phyloP scores from a whole-genome alignment of 2,329 filamentous ascomycete genomes.

The Xylaria sp. region DNA sequence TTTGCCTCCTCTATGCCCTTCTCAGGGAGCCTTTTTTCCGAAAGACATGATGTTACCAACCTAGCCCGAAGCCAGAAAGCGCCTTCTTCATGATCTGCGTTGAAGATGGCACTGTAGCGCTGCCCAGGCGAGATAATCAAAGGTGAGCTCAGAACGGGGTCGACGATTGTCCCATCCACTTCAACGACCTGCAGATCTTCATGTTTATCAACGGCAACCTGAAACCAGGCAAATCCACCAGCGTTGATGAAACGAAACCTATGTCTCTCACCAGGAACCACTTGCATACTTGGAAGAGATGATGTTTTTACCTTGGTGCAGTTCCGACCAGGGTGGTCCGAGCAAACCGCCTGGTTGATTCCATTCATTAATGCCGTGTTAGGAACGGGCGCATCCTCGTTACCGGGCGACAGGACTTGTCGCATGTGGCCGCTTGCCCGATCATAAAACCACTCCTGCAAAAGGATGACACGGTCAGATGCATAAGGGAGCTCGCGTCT shows the following conservation, averaged over 20 bases:
- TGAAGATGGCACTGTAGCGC: conserved; percentile 62
- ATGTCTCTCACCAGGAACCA: conserved; percentile 54
- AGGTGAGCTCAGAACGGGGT: conserved; percentile 52
- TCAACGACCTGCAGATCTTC: conserved; percentile 51
- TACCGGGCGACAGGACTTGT: conserved; percentile 37
- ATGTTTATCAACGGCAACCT: conserved; percentile 66
- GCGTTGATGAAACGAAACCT: conserved; percentile 65
- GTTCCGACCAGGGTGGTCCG: conserved; percentile 33
- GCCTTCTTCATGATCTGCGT: conserved; percentile 50
- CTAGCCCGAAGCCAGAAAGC: conserved; percentile 61
- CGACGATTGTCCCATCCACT: conserved; percentile 63
- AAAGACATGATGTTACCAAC: conserved; percentile 57
- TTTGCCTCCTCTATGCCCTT: conserved; percentile 41
- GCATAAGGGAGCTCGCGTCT: conserved; percentile 46
- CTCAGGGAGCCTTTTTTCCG: conserved; percentile 42
- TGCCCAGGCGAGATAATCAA: conserved; percentile 66
- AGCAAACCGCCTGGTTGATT: conserved; percentile 38
- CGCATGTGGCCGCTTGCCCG: conserved; percentile 36
- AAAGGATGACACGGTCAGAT: conserved; percentile 56
- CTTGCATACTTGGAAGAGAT: conserved; percentile 38
- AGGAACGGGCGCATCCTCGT: conserved; percentile 39
- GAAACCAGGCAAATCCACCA: conserved; percentile 66
- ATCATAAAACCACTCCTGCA: conserved; percentile 67
- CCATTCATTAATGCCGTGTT: conserved; percentile 45
- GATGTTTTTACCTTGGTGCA: conserved; percentile 40